These are phyloP conservation scores for Fusarium tuaranense DNA, from an alignment of 2,329 filamentous ascomycete genomes.

Conservation along the genomic window DNA sequence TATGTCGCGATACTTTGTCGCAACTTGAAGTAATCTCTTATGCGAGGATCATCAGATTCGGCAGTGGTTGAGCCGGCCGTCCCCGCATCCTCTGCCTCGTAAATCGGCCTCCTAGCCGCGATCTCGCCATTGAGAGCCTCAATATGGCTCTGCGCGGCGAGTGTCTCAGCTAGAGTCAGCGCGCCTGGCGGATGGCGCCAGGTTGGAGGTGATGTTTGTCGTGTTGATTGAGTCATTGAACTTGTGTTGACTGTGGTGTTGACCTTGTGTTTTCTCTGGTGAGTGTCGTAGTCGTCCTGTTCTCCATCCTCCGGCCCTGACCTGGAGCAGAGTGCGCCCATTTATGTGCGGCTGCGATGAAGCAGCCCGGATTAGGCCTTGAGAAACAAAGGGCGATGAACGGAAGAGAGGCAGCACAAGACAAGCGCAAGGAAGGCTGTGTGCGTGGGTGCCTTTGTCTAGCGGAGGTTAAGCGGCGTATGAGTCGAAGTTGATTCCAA, in stretches of 20 bases:
- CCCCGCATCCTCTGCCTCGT: neutral
- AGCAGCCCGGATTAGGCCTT: neutral
- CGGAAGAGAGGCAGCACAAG: slow-evolving; percentile 1
- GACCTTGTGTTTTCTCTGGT: slow-evolving; percentile 17
- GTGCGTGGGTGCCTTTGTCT: slow-evolving; percentile 9
- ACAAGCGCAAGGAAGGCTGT: neutral
- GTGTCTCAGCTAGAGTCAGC: slow-evolving; percentile 17
- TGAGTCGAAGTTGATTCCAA: slow-evolving; percentile 26
- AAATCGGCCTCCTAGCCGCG: slow-evolving; percentile 7
- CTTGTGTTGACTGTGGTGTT: slow-evolving; percentile 6
- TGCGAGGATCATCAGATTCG: slow-evolving; percentile 14
- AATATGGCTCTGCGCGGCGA: slow-evolving; percentile 41
- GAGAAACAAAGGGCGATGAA: slow-evolving; percentile 1
- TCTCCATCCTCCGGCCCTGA: slow-evolving; percentile 29
- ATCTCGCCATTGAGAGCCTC: slow-evolving; percentile 44
- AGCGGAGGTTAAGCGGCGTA: slow-evolving; percentile 3
- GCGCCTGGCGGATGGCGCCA: slow-evolving; percentile 13
- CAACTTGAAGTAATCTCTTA: slow-evolving; percentile 47
- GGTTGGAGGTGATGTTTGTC: slow-evolving; percentile 14
- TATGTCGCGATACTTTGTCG: slow-evolving; percentile 46
- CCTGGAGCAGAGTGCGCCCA: slow-evolving; percentile 45
- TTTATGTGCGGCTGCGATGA: slow-evolving; percentile 30
- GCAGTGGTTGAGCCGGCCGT: neutral
- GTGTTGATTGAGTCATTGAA: slow-evolving; percentile 27
- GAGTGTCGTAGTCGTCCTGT: slow-evolving; percentile 13